Conservation (phyloP, 176 grass and related monocot species). For the Carex pumila region DNA sequence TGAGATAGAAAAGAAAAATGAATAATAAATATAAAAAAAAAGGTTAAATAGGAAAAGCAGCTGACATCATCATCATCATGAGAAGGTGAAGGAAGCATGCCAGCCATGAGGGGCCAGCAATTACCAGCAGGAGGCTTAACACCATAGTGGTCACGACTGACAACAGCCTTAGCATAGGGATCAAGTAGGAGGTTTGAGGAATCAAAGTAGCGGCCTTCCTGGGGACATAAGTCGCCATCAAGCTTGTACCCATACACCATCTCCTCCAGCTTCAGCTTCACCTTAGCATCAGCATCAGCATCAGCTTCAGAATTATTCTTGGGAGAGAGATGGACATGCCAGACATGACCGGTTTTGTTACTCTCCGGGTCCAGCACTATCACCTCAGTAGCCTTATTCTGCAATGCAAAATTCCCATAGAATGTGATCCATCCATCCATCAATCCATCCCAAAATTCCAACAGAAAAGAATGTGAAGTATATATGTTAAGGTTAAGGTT, state of each 20-base stretch:
- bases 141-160: conserved; percentile 61
- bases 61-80: conserved; percentile 10
- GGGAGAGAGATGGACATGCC: conserved; percentile 61
- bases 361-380: conserved; percentile 46
- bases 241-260: conserved; percentile 85
- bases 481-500: neutral
- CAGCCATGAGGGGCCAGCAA: conserved; percentile 92
- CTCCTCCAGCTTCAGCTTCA: conserved; percentile 15
- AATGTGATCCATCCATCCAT: too few species aligned
- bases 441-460: neutral
- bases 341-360: conserved; percentile 64
- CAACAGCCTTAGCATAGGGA: conserved; percentile 91
- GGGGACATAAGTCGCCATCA: conserved; percentile 57
- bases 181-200: conserved; percentile 54
- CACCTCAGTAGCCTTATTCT: conserved; percentile 59
- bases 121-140: conserved; percentile 26
- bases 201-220: conserved; percentile 51
- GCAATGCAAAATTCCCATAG: neutral
- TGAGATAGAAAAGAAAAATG: neutral
- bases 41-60: neutral
- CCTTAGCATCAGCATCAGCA: too few species aligned
- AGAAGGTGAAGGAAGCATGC: conserved; percentile 55
- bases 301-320: neutral
- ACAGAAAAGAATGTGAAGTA: neutral
- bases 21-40: neutral